A percentile compares a stretch with the other conserved stretches of the same genome.
These are phyloP conservation scores for Fistulinella prunicolor DNA, from an alignment of 768 basidiomycete genomes.

Conservation along the genomic window DNA sequence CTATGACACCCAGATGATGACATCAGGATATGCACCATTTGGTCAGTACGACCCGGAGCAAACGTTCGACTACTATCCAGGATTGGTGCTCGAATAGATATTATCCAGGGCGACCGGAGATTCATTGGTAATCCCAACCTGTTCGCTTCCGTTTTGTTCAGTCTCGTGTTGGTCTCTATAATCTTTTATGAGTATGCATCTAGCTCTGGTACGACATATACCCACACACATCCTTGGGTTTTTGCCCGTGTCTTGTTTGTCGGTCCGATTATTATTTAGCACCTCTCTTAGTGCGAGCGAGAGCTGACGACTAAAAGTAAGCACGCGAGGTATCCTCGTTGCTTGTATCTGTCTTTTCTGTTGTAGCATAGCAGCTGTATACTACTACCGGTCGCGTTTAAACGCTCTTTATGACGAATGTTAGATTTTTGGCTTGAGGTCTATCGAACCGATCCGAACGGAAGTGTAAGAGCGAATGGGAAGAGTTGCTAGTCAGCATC, in stretches of 20 bases:
- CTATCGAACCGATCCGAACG: too few species aligned
- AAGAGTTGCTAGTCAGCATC: not conserved
- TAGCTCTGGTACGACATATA: constrained; percentile 14
- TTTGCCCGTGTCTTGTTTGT: not conserved
- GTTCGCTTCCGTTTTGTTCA: not conserved
- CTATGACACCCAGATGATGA: constrained; percentile 23
- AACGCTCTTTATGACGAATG: constrained; percentile 1
- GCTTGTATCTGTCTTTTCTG: constrained; percentile 11
- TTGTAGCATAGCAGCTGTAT: constrained; percentile 28
- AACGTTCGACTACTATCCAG: constrained; percentile 30
- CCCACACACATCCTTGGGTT: constrained; percentile 7
- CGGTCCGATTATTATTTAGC: constrained; percentile 2
- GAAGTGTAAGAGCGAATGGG: too few species aligned
- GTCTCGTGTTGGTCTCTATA: not conserved
- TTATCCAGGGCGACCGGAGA: not conserved
- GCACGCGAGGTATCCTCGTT: constrained; percentile 1
- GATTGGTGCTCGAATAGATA: constrained; percentile 24
- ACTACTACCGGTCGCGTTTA: constrained; percentile 7
- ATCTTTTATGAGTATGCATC: constrained; percentile 12
- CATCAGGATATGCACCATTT: constrained; percentile 31
- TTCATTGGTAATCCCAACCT: not conserved
- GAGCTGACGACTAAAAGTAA: constrained; percentile 6
- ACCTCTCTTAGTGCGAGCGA: not conserved
- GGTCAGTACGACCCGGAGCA: constrained; percentile 25
- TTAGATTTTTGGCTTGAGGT: not conserved